phyloP scores from a whole-genome alignment of 2,329 filamentous ascomycete genomes.

The Colletotrichum sp. region DNA sequence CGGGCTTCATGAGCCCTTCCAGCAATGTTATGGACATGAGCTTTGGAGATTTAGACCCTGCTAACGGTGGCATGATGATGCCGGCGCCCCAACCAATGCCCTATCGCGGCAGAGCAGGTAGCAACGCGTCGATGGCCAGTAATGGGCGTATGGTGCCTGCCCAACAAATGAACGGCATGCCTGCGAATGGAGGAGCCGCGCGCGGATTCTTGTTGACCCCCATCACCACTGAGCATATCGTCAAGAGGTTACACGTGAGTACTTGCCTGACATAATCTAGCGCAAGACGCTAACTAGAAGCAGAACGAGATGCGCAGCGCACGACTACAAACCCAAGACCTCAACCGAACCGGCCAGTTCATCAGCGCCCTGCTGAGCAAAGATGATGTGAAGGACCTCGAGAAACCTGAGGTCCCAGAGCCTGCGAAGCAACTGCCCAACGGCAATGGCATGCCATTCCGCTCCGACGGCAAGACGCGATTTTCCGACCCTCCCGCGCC shows the following conservation, averaged over 20 bases:
- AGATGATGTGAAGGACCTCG: slow-evolving; percentile 66
- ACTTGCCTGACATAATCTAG: background rate
- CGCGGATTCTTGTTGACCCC: slow-evolving; percentile 77
- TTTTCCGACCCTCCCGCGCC: slow-evolving; percentile 95
- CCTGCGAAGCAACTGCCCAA: slow-evolving; percentile 54
- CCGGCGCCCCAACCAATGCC: slow-evolving; percentile 71
- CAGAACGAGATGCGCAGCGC: slow-evolving; percentile 91
- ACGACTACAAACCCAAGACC: slow-evolving; percentile 84
- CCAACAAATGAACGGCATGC: slow-evolving; percentile 51
- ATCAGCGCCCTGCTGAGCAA: slow-evolving; percentile 78
- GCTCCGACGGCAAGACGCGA: slow-evolving; percentile 78
- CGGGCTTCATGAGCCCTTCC: slow-evolving; percentile 77
- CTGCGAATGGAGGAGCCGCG: slow-evolving; percentile 64
- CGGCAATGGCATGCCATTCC: slow-evolving; percentile 58
- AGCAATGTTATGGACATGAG: slow-evolving; percentile 86
- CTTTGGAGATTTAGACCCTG: slow-evolving; percentile 88
- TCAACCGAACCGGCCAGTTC: slow-evolving; percentile 82
- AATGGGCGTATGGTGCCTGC: slow-evolving; percentile 66
- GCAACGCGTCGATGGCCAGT: slow-evolving; percentile 65
- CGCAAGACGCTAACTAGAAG: slow-evolving; percentile 25
- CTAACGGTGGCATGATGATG: slow-evolving; percentile 75
- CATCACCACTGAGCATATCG: slow-evolving; percentile 91
- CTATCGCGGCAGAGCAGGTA: slow-evolving; percentile 72
- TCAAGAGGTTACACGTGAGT: slow-evolving; percentile 83
- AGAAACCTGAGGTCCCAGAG: slow-evolving; percentile 55